These are phyloP conservation scores for Tulasnella sp. DNA, from an alignment of 768 basidiomycete genomes.

Conservation along the genomic window DNA sequence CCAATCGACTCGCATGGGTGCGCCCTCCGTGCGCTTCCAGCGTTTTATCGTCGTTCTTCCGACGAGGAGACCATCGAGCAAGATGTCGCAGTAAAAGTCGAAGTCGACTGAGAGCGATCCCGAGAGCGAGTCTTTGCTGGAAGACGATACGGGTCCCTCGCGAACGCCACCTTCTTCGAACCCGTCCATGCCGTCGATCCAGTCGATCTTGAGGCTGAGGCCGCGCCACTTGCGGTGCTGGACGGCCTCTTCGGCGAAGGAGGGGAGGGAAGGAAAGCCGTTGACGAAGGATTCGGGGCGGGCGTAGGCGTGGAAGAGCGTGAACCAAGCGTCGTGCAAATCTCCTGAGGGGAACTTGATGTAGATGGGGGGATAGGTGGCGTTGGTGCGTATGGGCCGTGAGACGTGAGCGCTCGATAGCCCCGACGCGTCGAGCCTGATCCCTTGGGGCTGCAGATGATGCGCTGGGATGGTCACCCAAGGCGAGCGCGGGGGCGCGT, in stretches of 20 bases:
- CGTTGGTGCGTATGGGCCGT: neutral
- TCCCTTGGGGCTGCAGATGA: neutral
- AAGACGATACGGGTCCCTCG: constrained; percentile 4
- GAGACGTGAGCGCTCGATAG: constrained; percentile 46
- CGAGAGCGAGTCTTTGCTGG: constrained; percentile 8
- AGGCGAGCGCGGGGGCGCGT: constrained; percentile 2
- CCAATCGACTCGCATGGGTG: constrained; percentile 46
- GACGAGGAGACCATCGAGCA: constrained; percentile 47
- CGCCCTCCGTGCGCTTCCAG: constrained; percentile 16
- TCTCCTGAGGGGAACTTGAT: constrained; percentile 58
- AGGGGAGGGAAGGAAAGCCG: constrained; percentile 48
- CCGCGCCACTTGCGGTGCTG: constrained; percentile 50
- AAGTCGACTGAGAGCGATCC: constrained; percentile 44
- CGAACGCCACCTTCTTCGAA: neutral
- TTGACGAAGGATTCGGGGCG: constrained; percentile 35
- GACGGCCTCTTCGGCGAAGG: constrained; percentile 67
- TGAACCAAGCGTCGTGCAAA: constrained; percentile 60
- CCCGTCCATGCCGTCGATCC: neutral
- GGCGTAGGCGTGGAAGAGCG: constrained; percentile 57
- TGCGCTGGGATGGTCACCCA: neutral
- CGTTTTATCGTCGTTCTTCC: constrained; percentile 64
- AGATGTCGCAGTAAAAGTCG: constrained; percentile 70
- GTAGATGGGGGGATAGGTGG: constrained; percentile 52
- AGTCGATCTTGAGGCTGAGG: constrained; percentile 19
- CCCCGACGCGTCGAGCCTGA: constrained; percentile 15